A percentile compares a stretch with the other conserved stretches of the same genome.
These are phyloP conservation scores for Pezicula rhizophila DNA, from an alignment of 2,329 filamentous ascomycete genomes.

Conservation along the genomic window DNA sequence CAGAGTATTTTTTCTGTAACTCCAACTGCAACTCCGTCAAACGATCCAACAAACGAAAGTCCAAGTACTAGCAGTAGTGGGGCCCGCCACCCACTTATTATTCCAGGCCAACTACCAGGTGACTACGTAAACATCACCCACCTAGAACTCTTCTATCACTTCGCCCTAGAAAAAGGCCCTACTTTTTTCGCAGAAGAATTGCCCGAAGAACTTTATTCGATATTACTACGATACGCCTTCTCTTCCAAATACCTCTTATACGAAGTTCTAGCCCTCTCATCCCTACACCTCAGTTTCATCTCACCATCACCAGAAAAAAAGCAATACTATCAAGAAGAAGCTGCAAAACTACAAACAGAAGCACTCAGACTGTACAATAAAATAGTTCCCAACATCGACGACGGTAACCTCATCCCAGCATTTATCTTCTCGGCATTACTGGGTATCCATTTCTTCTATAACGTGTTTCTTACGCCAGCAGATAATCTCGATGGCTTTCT, in stretches of 20 bases:
- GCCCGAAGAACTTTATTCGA: not conserved
- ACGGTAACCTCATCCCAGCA: not conserved
- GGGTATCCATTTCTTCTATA: not conserved
- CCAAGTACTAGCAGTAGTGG: too few relatives aligned
- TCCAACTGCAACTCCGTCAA: too few relatives aligned
- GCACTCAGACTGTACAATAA: not conserved
- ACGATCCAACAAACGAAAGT: too few relatives aligned
- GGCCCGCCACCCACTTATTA: too few relatives aligned
- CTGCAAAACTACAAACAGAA: not conserved
- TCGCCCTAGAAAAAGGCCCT: not conserved
- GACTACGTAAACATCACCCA: not conserved
- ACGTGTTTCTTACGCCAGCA: not conserved
- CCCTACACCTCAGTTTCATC: not conserved
- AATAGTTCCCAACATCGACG: not conserved
- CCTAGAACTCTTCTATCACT: not conserved
- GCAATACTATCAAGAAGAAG: not conserved
- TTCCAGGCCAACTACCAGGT: not conserved
- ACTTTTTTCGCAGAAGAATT: not conserved
- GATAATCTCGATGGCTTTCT: constrained; percentile 14
- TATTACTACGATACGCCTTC: not conserved
- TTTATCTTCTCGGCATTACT: not conserved
- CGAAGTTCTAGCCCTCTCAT: not conserved
- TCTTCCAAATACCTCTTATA: not conserved
- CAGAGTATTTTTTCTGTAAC: too few relatives aligned
- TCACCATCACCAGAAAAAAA: not conserved